Evolutionary conservation across 306 rosid species (phyloP).

Genomic region (Crotalaria pallida): DNA sequence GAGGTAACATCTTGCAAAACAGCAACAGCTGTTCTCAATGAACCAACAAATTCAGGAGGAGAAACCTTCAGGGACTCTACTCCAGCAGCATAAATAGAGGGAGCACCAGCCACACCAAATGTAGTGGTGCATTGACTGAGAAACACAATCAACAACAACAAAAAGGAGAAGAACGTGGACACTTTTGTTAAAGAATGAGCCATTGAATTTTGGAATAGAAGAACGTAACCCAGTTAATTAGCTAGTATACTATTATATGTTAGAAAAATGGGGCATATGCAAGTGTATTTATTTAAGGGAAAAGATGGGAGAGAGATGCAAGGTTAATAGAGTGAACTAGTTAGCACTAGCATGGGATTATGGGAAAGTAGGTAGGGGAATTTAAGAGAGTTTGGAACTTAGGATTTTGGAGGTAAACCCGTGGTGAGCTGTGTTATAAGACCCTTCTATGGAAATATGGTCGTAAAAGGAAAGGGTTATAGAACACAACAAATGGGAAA

Average conservation of each 20-base stretch:
- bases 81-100: neutral
- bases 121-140: neutral
- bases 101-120: neutral
- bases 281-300: constrained; percentile 16
- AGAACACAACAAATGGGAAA: neutral
- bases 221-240: too few relatives aligned
- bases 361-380: constrained; percentile 38
- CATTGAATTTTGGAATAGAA: constrained; percentile 2
- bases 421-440: neutral
- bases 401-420: neutral
- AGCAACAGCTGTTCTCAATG: constrained; percentile 22
- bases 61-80: constrained; percentile 32
- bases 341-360: constrained; percentile 11
- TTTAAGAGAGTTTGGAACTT: constrained; percentile 31
- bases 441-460: neutral
- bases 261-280: neutral
- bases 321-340: neutral
- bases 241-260: too few relatives aligned
- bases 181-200: neutral
- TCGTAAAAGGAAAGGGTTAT: neutral
- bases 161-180: neutral
- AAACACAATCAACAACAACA: constrained; percentile 5
- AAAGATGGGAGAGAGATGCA: neutral
- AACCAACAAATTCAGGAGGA: constrained; percentile 31
- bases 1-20: constrained; percentile 31